phyloP scores from a whole-genome alignment of 192 early-diverging fungal species.

The Kickxella alabastrina region DNA sequence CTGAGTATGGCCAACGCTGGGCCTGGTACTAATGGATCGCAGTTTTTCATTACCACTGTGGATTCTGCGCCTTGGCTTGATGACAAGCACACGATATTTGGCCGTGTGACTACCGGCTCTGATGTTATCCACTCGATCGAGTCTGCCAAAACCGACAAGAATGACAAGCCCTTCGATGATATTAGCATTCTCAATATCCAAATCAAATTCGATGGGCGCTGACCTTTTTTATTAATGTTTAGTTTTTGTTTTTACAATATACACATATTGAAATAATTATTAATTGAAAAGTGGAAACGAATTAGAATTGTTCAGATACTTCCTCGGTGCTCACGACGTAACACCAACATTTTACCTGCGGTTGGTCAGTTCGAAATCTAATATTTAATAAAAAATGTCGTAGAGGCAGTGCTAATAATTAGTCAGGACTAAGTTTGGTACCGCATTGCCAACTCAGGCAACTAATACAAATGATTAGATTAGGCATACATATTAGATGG shows the following conservation, averaged over 20 bases:
- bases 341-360: no score
- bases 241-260: no score
- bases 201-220: neutral
- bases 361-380: neutral
- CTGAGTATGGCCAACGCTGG: slow-evolving; percentile 95
- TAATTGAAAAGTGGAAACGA: no score
- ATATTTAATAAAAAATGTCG: neutral
- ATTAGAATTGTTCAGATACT: no score
- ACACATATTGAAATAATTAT: neutral
- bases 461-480: neutral
- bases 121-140: slow-evolving; percentile 92
- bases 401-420: no score
- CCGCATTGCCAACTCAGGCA: neutral
- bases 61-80: slow-evolving; percentile 88
- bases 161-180: slow-evolving; percentile 83
- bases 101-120: slow-evolving; percentile 81
- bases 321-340: no score
- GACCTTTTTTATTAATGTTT: neutral
- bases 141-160: slow-evolving; percentile 73
- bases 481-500: neutral
- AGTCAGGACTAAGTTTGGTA: no score
- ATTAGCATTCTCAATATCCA: slow-evolving; percentile 53
- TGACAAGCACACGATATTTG: slow-evolving; percentile 96
- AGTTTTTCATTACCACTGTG: slow-evolving; percentile 94
- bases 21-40: slow-evolving; percentile 83